A percentile compares a stretch with the other conserved stretches of the same genome.
These are phyloP conservation scores for Lactarius indigo DNA, from an alignment of 768 basidiomycete genomes.

Conservation along the genomic window DNA sequence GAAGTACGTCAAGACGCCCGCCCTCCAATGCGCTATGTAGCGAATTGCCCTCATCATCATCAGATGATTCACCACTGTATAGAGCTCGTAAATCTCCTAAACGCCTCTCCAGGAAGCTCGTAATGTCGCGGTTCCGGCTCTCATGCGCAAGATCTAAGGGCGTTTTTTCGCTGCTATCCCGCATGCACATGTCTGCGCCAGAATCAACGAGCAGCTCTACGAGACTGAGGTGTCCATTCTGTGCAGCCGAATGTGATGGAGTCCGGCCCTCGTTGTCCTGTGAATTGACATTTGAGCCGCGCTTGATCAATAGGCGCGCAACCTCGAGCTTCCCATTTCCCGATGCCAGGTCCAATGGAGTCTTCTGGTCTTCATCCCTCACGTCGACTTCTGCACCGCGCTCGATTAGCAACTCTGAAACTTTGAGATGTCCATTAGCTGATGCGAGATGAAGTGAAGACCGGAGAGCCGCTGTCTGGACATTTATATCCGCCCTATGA, in stretches of 20 bases:
- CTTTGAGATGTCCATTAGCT: background rate
- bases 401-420: background rate
- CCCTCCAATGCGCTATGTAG: background rate
- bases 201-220: background rate
- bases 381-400: background rate
- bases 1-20: background rate
- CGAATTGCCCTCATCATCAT: background rate
- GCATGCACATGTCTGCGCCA: background rate
- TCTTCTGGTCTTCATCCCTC: background rate
- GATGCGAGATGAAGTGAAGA: constrained; percentile 7
- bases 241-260: background rate
- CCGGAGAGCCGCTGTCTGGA: fast-evolving
- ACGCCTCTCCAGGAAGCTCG: background rate
- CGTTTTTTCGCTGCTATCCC: background rate
- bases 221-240: background rate
- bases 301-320: background rate
- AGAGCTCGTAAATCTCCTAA: background rate
- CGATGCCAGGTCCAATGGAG: background rate
- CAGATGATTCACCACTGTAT: background rate
- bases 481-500: background rate
- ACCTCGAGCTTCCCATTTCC: background rate
- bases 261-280: background rate
- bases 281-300: background rate
- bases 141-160: background rate
- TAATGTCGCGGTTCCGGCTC: background rate